A percentile compares a stretch with the other conserved stretches of the same genome.
phyloP scores from a whole-genome alignment of 305 asterid species.

The Fraxinus albicans region DNA sequence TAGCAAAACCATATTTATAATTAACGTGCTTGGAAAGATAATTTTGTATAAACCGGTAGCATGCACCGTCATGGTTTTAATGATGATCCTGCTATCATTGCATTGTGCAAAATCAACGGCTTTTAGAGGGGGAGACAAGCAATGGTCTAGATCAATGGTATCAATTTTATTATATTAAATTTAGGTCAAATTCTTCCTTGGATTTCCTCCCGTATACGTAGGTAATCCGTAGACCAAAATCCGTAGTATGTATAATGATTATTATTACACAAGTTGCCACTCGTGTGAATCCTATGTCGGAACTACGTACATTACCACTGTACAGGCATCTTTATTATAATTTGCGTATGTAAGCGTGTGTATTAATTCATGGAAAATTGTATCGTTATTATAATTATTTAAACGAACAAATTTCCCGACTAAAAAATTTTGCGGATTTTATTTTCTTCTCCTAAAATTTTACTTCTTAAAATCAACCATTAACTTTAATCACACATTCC shows the following conservation, averaged over 20 bases:
- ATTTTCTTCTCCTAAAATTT: not conserved
- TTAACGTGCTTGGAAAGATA: too few relatives aligned
- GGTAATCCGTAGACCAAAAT: not conserved
- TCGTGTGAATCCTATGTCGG: not conserved
- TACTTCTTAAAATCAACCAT: not conserved
- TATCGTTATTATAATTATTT: not conserved
- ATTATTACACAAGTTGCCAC: not conserved
- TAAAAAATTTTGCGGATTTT: not conserved
- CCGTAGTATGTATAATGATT: not conserved
- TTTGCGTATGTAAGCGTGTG: not conserved
- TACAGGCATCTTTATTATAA: not conserved
- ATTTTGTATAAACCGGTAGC: too few relatives aligned
- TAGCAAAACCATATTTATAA: too few relatives aligned
- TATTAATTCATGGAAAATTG: not conserved
- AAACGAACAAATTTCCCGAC: not conserved
- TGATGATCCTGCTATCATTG: not conserved
- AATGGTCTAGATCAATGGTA: not conserved
- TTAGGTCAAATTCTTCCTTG: not conserved
- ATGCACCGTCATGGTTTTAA: not conserved
- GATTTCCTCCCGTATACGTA: not conserved
- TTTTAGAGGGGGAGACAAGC: not conserved
- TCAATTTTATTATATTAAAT: not conserved
- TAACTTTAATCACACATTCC: not conserved
- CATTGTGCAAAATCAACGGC: not conserved
- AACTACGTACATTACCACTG: not conserved